Evolutionary conservation across 2,329 filamentous ascomycete genomes (phyloP), one percentile per base, ranked within the genome.

Genomic region (Dactylellina cionopaga): DNA sequence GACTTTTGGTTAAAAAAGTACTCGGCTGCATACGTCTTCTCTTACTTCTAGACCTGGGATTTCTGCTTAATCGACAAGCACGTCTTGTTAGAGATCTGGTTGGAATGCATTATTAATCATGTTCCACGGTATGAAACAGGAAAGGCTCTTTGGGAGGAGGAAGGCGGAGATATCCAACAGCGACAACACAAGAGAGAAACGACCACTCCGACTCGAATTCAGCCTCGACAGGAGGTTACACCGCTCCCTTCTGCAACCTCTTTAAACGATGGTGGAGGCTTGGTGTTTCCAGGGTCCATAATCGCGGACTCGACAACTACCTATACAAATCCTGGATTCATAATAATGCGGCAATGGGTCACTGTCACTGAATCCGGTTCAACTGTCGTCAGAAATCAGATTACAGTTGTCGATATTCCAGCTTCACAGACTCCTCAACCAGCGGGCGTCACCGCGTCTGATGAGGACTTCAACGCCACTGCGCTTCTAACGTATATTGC

Each of bases 311-410:
- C 68, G 22, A 59, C 68, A 15, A 72, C 59, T 49, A 72, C 68
- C 43, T 72, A 72, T 55, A 72, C 68, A 39, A 72, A 65, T 10
- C 68, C 68, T 13, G 68, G 59, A 31, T 64, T 59, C 59, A 41
- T 72, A 3, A 52, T 72, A 35, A n/a, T 72, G 22, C 52, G 39
- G 11, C 68, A 72, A 29, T 60, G 49, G 31, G 60, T 52, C 11
- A 72, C 68, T 11, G 29, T 72, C 39, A 65, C 58, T 5, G 51
- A 54, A 22, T 46, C 43, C n/a, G 59, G 68, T 10, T 65, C 68
- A 13, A 58, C 49, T 15, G 17, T 65, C 5, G 59, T 65, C 11
- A 64, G 47, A 27, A 65, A 22, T 13, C 68, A 65, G 24, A 72
- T 72, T 24, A 72, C 68, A 24, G 51, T 65, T 24, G 37, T 22